A percentile compares a stretch with the other conserved stretches of the same genome.
Conservation (phyloP, 1,284 basidiomycete species). For the Malassezia nana region DNA sequence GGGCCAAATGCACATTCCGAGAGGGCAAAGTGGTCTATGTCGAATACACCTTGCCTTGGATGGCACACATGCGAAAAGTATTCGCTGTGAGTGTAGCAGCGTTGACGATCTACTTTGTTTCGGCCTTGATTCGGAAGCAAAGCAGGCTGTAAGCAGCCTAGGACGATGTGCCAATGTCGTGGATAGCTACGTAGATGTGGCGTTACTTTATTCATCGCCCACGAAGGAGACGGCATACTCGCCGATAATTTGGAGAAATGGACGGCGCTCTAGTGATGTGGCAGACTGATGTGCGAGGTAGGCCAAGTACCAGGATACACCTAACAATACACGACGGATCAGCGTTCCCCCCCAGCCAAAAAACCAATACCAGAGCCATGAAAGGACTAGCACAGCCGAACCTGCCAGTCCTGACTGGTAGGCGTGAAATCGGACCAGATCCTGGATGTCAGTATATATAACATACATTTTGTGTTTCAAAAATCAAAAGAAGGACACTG, state of each 20-base stretch:
- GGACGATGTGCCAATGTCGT: neutral
- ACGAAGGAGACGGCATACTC: conserved; percentile 6
- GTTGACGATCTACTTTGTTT: conserved; percentile 12
- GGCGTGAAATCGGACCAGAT: conserved; percentile 31
- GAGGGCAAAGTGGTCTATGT: conserved; percentile 24
- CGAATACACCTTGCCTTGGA: conserved; percentile 24
- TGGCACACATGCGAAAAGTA: conserved; percentile 26
- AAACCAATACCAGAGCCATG: conserved; percentile 17
- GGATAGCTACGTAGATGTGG: neutral
- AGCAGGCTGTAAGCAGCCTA: neutral
- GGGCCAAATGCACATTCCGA: conserved; percentile 49
- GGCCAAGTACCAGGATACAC: conserved; percentile 20
- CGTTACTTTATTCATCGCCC: conserved; percentile 9
- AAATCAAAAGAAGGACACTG: conserved; percentile 21
- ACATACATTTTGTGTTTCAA: conserved; percentile 26
- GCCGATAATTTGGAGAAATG: conserved; percentile 11
- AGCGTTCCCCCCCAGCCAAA: conserved; percentile 2
- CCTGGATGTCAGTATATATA: conserved; percentile 7
- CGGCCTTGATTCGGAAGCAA: conserved; percentile 15
- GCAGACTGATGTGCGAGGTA: conserved; percentile 15
- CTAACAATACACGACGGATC: neutral
- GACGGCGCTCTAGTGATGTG: conserved; percentile 9
- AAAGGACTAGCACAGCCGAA: conserved; percentile 9
- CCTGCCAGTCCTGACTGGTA: conserved; percentile 27
- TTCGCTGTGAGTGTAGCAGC: conserved; percentile 19